Base-by-base conservation (phyloP, 441 rosid genomes). In the Populus trichocarpa region DNA sequence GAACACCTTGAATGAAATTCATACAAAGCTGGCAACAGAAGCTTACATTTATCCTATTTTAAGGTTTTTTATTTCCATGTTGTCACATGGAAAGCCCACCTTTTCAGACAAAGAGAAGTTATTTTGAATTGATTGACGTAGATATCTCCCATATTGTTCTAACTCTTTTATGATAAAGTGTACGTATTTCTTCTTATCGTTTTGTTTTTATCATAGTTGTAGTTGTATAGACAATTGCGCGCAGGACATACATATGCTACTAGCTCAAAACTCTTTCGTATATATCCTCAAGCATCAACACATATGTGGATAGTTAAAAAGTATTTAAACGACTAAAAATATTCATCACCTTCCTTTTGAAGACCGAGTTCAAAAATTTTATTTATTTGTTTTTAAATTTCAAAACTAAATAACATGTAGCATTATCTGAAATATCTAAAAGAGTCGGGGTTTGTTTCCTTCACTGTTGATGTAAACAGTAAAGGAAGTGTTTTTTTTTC, bases 141-240 rank as follows among this genome's bases (percentile, higher is more conserved):
- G 90, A 93, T 90, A 64, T 78, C 36, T 82, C 85, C 87, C 88
- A 38, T 80, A 82, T 73, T 79, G 79, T 85, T 87, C 83, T 84
- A 86, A 78, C 76, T 73, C 80, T 72, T 83, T 78, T 53, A 42
- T 13, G 53, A 13, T 42, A 42, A 42, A 12, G 16, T 42, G 5
- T 42, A 42, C 0, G 0, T 38, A 38, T 0, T 42, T 42, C 18
- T 42, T 42, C 53, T 42, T 13, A 42, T 13, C 53, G 18, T 42
- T 42, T 42, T 46, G 57, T 50, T 35, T 33, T 35, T 35, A 35
- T 35, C 8, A 35, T 35, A 5, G 38, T 35, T 35, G 57, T 35
- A 7, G 38, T 35, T 35, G 13, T 35, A 4, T 14, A 46, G 0
- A 46, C 57, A 14, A 14, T 4, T 14, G n/a, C n/a, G n/a, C n/a